Percentiles rank a stretch among this genome's conserved stretches.
Evolutionary conservation across 2,329 filamentous ascomycete species (phyloP).

Genomic region (Neurospora crassa): DNA sequence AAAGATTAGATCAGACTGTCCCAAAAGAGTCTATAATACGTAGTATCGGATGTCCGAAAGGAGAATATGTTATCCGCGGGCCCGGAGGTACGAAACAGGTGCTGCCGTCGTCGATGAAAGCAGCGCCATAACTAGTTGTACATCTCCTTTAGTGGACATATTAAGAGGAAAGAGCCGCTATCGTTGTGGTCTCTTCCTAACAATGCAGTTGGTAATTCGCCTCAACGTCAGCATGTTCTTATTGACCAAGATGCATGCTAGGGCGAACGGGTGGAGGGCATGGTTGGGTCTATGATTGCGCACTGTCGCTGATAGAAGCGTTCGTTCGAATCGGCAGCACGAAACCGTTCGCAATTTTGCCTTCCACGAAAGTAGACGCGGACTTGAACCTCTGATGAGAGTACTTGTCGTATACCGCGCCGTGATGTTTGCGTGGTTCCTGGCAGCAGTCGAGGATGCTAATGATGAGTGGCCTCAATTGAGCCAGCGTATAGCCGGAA

Average conservation of each 20-base stretch:
- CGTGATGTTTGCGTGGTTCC: conserved; percentile 69
- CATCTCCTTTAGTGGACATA: background rate
- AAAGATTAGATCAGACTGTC: background rate
- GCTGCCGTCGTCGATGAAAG: background rate
- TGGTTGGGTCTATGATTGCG: background rate
- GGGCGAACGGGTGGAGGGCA: background rate
- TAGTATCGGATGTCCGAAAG: background rate
- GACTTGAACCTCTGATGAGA: conserved; percentile 78
- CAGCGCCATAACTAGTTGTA: background rate
- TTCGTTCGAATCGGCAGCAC: conserved; percentile 29
- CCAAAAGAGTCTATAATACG: background rate
- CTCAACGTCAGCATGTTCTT: background rate
- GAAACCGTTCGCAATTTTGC: conserved; percentile 57
- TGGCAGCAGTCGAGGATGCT: conserved; percentile 85
- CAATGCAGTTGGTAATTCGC: background rate
- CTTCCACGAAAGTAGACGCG: conserved; percentile 70
- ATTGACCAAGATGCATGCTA: background rate
- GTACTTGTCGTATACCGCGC: conserved; percentile 88
- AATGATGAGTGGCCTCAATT: conserved; percentile 67
- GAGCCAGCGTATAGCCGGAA: conserved; percentile 82
- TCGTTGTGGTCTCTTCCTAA: background rate
- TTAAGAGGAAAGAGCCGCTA: background rate
- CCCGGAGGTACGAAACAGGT: background rate
- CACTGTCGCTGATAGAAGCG: background rate
- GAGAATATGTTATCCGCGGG: background rate